These are phyloP conservation scores for Vigna trinervia DNA, from an alignment of 306 rosid genomes.

Conservation along the genomic window DNA sequence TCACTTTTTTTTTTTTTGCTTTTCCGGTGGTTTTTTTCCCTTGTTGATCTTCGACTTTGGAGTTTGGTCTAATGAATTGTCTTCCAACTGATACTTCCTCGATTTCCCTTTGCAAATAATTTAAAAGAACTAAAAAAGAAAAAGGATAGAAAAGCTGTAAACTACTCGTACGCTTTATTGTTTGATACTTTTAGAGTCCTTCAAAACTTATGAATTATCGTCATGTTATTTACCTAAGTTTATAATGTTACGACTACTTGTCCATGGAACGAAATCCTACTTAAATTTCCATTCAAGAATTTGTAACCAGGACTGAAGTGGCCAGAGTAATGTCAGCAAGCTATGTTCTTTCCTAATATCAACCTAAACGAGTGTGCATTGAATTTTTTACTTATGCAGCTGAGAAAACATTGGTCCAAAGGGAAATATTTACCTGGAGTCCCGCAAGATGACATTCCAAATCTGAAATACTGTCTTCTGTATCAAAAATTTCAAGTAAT, in stretches of 20 bases:
- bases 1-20: not conserved
- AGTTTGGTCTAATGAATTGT: not conserved
- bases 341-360: constrained; percentile 35
- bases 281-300: constrained; percentile 32
- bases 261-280: constrained; percentile 5
- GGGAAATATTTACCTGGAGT: constrained; percentile 73
- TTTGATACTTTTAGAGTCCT: constrained; percentile 10
- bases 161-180: not conserved
- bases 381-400: constrained; percentile 57
- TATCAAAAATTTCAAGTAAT: constrained; percentile 88
- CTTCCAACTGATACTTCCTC: not conserved
- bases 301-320: constrained; percentile 31
- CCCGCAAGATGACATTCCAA: constrained; percentile 84
- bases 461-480: constrained; percentile 85
- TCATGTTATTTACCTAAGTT: not conserved
- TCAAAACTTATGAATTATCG: constrained; percentile 5
- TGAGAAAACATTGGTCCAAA: constrained; percentile 82
- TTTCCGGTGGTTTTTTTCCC: not conserved
- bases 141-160: not conserved
- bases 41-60: not conserved
- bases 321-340: constrained; percentile 10
- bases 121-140: not conserved
- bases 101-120: not conserved
- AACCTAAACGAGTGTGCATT: constrained; percentile 32
- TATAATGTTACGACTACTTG: not conserved